Evolutionary conservation across 495 filamentous ascomycete genomes (phyloP).

Genomic region (Cercophora newfieldiana): DNA sequence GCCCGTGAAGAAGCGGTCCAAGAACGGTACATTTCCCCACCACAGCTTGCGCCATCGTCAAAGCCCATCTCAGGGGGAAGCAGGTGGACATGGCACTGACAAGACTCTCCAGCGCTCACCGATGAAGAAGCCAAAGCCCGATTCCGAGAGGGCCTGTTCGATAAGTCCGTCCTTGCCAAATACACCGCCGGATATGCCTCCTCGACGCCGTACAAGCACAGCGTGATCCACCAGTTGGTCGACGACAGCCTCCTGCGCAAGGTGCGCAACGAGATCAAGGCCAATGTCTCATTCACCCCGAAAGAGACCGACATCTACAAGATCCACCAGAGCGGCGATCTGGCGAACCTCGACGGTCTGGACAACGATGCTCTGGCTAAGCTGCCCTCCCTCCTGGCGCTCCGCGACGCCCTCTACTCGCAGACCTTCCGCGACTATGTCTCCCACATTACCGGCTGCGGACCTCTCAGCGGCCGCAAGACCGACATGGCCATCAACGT

Average conservation of each 20-base stretch:
- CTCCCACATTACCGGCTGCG: conserved; percentile 78
- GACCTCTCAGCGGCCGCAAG: conserved; percentile 85
- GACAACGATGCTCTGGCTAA: conserved; percentile 77
- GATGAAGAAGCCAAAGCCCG: conserved; percentile 48
- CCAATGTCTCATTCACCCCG: conserved; percentile 88
- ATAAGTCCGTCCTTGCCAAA: conserved; percentile 60
- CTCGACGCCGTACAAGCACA: conserved; percentile 85
- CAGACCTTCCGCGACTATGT: conserved; percentile 84
- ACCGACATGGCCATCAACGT: conserved; percentile 99
- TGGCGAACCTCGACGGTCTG: conserved; percentile 94
- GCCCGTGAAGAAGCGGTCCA: conserved; percentile 45
- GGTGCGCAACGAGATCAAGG: conserved; percentile 85
- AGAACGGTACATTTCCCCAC: conserved; percentile 38
- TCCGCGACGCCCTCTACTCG: conserved; percentile 93
- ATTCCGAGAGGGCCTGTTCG: conserved; percentile 79
- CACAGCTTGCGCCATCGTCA: conserved; percentile 13
- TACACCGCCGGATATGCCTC: conserved; percentile 70
- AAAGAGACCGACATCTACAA: conserved; percentile 99
- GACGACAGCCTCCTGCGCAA: conserved; percentile 74
- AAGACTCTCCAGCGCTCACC: conserved; percentile 39
- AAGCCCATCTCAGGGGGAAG: neutral
- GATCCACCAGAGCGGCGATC: conserved; percentile 96
- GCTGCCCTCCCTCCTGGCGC: conserved; percentile 78
- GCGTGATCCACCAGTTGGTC: conserved; percentile 80
- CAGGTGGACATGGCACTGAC: conserved; percentile 11